phyloP scores from a whole-genome alignment of 306 rosid species.

The Biancaea sappan region DNA sequence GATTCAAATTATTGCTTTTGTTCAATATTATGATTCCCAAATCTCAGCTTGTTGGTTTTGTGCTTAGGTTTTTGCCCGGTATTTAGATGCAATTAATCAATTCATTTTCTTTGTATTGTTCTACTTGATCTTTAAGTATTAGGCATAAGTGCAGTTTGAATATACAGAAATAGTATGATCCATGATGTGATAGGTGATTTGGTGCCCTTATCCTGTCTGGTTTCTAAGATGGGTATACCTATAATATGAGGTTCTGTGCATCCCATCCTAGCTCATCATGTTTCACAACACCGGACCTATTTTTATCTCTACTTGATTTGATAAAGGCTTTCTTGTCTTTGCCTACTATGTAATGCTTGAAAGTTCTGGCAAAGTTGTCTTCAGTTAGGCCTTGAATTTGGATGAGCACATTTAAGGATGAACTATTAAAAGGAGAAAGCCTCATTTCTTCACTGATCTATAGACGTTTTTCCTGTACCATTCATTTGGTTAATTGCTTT shows the following conservation, averaged over 20 bases:
- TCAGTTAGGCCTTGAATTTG: neutral
- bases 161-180: constrained; percentile 10
- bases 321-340: neutral
- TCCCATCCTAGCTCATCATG: constrained; percentile 6
- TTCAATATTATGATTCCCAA: neutral
- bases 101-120: constrained; percentile 23
- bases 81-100: constrained; percentile 14
- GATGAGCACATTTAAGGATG: constrained; percentile 11
- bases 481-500: constrained; percentile 7
- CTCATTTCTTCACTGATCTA: neutral
- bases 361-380: neutral
- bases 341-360: neutral
- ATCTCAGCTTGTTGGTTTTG: constrained; percentile 1
- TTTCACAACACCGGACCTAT: neutral
- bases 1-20: neutral
- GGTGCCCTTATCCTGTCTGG: neutral
- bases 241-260: neutral
- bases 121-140: constrained; percentile 6
- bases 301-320: neutral
- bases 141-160: neutral
- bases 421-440: neutral
- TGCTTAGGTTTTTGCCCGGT: constrained; percentile 21
- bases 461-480: neutral
- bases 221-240: neutral
- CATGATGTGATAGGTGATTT: constrained; percentile 1